Conservation (phyloP, 768 basidiomycete species). For the Tricholomella constricta region DNA sequence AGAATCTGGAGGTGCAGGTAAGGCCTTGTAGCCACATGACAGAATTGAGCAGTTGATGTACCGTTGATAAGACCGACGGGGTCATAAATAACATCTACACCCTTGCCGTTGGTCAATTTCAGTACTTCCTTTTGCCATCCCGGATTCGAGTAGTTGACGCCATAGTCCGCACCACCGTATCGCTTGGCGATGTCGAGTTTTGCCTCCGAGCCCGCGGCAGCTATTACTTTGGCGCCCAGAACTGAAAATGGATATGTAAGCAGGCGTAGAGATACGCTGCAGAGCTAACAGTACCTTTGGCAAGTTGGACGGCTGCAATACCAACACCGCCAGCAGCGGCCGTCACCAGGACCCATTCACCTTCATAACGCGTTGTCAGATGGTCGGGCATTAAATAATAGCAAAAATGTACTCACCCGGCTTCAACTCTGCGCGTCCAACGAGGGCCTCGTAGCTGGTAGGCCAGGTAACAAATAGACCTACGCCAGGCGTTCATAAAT, state of each 20-base stretch:
- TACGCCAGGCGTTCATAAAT: slow-evolving; percentile 22
- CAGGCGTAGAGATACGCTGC: background rate
- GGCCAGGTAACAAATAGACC: slow-evolving; percentile 90
- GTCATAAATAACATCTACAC: slow-evolving; percentile 86
- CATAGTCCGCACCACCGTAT: slow-evolving; percentile 81
- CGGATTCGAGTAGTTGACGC: slow-evolving; percentile 73
- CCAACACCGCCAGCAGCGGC: slow-evolving; percentile 98
- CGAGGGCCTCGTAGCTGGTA: slow-evolving; percentile 90
- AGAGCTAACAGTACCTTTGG: slow-evolving; percentile 64
- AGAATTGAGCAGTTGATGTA: slow-evolving; percentile 24
- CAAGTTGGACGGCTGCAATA: slow-evolving; percentile 88
- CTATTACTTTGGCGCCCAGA: slow-evolving; percentile 92
- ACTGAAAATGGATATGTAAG: slow-evolving; percentile 40
- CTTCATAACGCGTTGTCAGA: slow-evolving; percentile 34
- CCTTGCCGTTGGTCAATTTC: slow-evolving; percentile 78
- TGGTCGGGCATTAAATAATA: background rate
- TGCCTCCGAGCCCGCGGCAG: slow-evolving; percentile 76
- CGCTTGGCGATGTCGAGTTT: slow-evolving; percentile 81
- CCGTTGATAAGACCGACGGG: slow-evolving; percentile 81
- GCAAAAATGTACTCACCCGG: slow-evolving; percentile 47
- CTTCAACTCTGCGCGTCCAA: slow-evolving; percentile 80
- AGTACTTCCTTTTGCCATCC: slow-evolving; percentile 93
- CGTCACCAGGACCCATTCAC: slow-evolving; percentile 91
- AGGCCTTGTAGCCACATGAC: background rate
- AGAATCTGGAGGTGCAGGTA: slow-evolving; percentile 50